Conservation (phyloP, 2,329 filamentous ascomycete species). For the Stachybotrys chlorohalonatus region DNA sequence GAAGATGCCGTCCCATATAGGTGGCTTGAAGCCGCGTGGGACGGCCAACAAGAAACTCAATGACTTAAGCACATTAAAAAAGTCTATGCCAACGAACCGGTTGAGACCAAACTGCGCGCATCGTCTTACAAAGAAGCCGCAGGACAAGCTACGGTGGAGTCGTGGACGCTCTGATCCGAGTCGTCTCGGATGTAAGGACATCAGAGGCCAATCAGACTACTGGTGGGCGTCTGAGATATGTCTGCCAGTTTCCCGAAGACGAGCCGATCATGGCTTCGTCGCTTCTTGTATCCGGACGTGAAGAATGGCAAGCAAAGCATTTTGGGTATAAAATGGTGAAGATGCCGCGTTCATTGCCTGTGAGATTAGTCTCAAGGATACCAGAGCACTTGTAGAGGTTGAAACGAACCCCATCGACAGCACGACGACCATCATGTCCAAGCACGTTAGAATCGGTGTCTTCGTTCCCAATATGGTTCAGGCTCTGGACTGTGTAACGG, state of each 20-base stretch:
- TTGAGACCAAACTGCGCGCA: too few relatives aligned
- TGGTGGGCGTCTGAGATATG: neutral
- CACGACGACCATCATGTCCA: constrained; percentile 4
- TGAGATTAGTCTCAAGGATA: too few relatives aligned
- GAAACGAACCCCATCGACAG: neutral
- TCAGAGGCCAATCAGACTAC: neutral
- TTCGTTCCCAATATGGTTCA: constrained; percentile 38
- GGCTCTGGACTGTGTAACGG: constrained; percentile 39
- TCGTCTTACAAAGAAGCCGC: neutral
- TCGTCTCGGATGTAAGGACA: neutral
- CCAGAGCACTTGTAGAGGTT: too few relatives aligned
- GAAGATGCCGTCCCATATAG: neutral
- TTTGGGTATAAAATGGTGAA: neutral
- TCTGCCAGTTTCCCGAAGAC: neutral
- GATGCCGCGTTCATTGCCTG: too few relatives aligned
- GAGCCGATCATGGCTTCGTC: neutral
- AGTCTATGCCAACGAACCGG: too few relatives aligned
- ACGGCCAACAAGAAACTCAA: neutral
- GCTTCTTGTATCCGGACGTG: neutral
- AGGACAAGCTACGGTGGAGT: neutral
- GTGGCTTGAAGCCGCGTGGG: neutral
- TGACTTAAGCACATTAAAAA: neutral
- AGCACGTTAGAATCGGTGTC: constrained; percentile 35
- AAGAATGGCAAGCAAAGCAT: neutral
- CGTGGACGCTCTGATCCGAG: neutral